Evolutionary conservation across 2,329 filamentous ascomycete species (phyloP), one percentile per base, ranked within the genome.

Genomic region (Microsporum canis): DNA sequence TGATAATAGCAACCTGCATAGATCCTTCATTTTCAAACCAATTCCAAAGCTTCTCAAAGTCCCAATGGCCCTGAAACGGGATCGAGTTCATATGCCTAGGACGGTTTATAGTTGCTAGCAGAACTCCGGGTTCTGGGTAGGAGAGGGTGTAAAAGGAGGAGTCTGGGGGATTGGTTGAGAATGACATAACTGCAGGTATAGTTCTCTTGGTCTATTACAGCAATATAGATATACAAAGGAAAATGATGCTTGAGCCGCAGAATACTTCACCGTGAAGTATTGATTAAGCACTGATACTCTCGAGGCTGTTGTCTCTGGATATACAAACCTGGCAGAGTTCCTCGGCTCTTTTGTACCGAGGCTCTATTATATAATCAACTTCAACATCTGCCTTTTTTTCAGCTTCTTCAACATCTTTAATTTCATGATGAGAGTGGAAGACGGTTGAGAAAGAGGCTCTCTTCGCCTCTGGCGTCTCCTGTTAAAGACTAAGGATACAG

Each of bases 81-180:
- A 78, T 71, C 27, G 73, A 73, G 65, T 78, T 78, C 63, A 75
- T 72, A 34, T 72, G 68, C 31, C 71, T 68, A 29, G 71, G 70
- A 4, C 75, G 70, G 59, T 75, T 73, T 60, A 78, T 73, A 62
- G 77, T 75, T 62, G 79, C 72, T 62, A 80, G 69, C 58, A 79
- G 68, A 65, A 79, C 68, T 56, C 71, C 68, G 17, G 71, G 65
- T 49, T 68, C 65, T 65, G 78, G 78, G 68, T 76, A 75, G 55
- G 71, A 66, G 61, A 72, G 73, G 56, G 66, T 51, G 59, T 73
- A 69, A 29, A 63, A 57, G 36, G 64, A 59, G 14, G 64, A 66
- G 6, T 41, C 17, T 7, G 64, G 64, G 5, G 63, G 60, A 14
- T 62, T 34, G 3, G 64, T 60, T n/a, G 61, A 58, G 23, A 60